A percentile compares a stretch with the other conserved stretches of the same genome.
phyloP scores from a whole-genome alignment of 2,329 filamentous ascomycete genomes.

The Teratosphaeria epicoccoides region DNA sequence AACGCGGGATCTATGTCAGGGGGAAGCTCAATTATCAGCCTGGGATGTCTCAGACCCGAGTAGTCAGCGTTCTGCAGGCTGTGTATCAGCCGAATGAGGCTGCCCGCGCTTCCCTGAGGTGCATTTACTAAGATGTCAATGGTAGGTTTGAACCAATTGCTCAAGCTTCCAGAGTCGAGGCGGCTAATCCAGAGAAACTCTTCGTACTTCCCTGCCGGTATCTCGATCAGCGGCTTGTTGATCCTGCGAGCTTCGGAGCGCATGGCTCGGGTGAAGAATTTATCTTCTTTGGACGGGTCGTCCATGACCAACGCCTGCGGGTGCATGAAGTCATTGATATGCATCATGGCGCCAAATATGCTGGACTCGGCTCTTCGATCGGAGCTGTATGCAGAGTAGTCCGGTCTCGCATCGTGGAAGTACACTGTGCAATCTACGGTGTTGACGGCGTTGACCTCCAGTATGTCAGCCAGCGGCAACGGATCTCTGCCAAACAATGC shows the following conservation, averaged over 20 bases:
- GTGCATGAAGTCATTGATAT: slow-evolving; percentile 63
- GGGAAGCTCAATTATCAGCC: slow-evolving; percentile 77
- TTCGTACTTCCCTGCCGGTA: slow-evolving; percentile 54
- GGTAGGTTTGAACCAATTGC: slow-evolving; percentile 64
- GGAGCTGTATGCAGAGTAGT: slow-evolving; percentile 59
- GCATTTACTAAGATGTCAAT: slow-evolving; percentile 81
- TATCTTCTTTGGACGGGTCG: slow-evolving; percentile 54
- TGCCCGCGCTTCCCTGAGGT: slow-evolving; percentile 57
- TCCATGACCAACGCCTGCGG: slow-evolving; percentile 71
- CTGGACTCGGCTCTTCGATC: slow-evolving; percentile 58
- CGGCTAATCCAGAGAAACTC: slow-evolving; percentile 66
- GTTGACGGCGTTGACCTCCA: slow-evolving; percentile 69
- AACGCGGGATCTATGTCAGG: slow-evolving; percentile 55
- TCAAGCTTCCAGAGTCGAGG: slow-evolving; percentile 62
- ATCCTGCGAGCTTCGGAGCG: slow-evolving; percentile 43
- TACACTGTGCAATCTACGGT: slow-evolving; percentile 50
- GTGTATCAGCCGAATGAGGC: slow-evolving; percentile 62
- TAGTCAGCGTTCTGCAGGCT: slow-evolving; percentile 71
- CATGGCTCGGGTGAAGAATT: slow-evolving; percentile 54
- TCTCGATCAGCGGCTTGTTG: slow-evolving; percentile 57
- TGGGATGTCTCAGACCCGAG: slow-evolving; percentile 55
- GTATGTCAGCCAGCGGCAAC: slow-evolving; percentile 57
- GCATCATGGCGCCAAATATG: slow-evolving; percentile 54
- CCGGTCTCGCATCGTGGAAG: slow-evolving; percentile 65
- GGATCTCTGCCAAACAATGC: slow-evolving; percentile 64